phyloP scores from a whole-genome alignment of 257 asterid species.

The Fraxinus excelsior region DNA sequence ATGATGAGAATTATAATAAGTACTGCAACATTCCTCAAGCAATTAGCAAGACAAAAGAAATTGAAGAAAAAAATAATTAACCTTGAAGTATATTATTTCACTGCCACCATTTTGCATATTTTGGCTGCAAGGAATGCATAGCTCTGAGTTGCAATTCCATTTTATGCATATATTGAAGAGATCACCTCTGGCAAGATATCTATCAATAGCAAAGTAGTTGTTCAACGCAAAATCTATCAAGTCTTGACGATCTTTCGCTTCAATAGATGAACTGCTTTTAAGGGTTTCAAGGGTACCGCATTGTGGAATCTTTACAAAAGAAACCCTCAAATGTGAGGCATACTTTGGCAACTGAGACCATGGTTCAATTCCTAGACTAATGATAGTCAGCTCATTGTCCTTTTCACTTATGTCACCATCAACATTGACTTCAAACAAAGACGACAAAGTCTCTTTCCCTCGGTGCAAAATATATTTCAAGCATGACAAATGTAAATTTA shows the following conservation, averaged over 20 bases:
- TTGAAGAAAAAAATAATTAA: slow-evolving; percentile 21
- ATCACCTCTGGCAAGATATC: slow-evolving; percentile 85
- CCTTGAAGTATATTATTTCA: slow-evolving; percentile 79
- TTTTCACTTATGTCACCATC: slow-evolving; percentile 39
- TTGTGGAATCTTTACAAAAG: slow-evolving; percentile 91
- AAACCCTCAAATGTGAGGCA: slow-evolving; percentile 87
- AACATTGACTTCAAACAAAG: slow-evolving; percentile 53
- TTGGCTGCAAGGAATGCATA: slow-evolving; percentile 73
- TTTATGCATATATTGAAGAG: slow-evolving; percentile 61
- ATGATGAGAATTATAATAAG: slow-evolving; percentile 11
- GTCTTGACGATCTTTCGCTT: slow-evolving; percentile 76
- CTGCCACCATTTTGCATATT: slow-evolving; percentile 49
- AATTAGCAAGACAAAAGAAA: background rate
- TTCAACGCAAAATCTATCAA: slow-evolving; percentile 76
- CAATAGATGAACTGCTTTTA: slow-evolving; percentile 58
- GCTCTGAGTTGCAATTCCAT: slow-evolving; percentile 84
- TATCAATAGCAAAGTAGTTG: slow-evolving; percentile 74
- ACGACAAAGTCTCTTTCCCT: slow-evolving; percentile 60
- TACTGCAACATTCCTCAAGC: slow-evolving; percentile 16
- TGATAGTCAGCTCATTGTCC: slow-evolving; percentile 31
- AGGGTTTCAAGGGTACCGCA: slow-evolving; percentile 75
- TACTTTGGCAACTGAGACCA: slow-evolving; percentile 61
- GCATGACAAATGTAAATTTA: slow-evolving; percentile 66
- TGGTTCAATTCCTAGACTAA: slow-evolving; percentile 62
- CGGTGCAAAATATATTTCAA: slow-evolving; percentile 63